Conservation (phyloP, 2,329 filamentous ascomycete species). For the Massarina eburnea region DNA sequence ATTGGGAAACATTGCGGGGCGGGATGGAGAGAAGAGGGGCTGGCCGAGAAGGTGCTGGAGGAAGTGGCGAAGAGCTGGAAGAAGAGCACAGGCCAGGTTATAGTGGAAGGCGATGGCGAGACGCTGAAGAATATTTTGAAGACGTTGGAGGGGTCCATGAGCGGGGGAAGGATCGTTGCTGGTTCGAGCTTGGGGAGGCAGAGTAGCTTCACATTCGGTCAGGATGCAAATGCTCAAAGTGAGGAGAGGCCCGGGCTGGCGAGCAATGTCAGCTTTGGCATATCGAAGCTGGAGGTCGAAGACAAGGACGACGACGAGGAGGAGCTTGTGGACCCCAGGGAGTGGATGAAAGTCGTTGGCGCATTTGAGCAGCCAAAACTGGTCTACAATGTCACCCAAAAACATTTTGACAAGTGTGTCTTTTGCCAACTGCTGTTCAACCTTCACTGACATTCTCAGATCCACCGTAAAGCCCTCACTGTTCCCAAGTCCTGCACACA, state of each 20-base stretch:
- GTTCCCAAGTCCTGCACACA: conserved; percentile 75
- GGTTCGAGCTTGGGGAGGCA: conserved; percentile 61
- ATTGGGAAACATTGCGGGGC: conserved; percentile 93
- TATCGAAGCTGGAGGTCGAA: conserved; percentile 53
- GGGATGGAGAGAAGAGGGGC: conserved; percentile 92
- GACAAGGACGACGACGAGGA: conserved; percentile 63
- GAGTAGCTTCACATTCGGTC: conserved; percentile 65
- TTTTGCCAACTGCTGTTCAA: rapidly evolving
- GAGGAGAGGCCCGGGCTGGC: conserved; percentile 47
- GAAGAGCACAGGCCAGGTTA: conserved; percentile 81
- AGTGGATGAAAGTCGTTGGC: conserved; percentile 80
- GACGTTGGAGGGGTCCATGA: conserved; percentile 84
- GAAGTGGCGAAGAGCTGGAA: conserved; percentile 93
- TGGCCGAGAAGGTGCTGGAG: conserved; percentile 89
- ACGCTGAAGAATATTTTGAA: conserved; percentile 78
- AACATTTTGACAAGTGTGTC: conserved; percentile 79
- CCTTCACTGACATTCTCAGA: conserved; percentile 24
- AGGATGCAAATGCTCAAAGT: conserved; percentile 26
- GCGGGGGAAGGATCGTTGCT: conserved; percentile 70
- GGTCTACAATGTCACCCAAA: conserved; percentile 76
- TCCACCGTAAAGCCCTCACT: conserved; percentile 45
- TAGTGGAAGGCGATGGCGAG: conserved; percentile 77
- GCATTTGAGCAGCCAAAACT: conserved; percentile 85
- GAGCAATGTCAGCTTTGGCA: conserved; percentile 66
- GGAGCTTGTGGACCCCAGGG: conserved; percentile 66